A percentile compares a stretch with the other conserved stretches of the same genome.
These are phyloP conservation scores for Boletus vermiculosoides DNA, from an alignment of 768 basidiomycete species.

Conservation along the genomic window DNA sequence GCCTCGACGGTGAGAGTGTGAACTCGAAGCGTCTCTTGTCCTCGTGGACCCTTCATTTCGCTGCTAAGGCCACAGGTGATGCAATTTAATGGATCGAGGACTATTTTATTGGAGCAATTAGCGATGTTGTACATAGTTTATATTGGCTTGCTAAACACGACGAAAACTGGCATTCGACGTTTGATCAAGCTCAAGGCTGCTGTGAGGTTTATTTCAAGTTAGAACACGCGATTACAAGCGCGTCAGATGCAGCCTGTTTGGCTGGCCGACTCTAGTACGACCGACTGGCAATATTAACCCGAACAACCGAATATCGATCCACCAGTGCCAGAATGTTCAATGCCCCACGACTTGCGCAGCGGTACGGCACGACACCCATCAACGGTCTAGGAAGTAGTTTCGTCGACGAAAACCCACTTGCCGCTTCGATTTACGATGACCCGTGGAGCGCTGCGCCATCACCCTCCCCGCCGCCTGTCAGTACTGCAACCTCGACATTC, in stretches of 20 bases:
- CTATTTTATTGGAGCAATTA: slow-evolving; percentile 13
- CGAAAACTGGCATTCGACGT: background rate
- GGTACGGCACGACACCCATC: slow-evolving; percentile 57
- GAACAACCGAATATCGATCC: slow-evolving; percentile 10
- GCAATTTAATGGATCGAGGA: slow-evolving; percentile 20
- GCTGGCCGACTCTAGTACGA: slow-evolving; percentile 4
- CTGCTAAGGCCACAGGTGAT: slow-evolving; percentile 60
- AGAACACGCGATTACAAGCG: slow-evolving; percentile 7
- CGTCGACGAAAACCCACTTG: slow-evolving; percentile 74
- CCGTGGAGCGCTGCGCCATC: slow-evolving; percentile 78
- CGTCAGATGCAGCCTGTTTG: slow-evolving; percentile 11
- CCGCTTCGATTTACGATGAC: slow-evolving; percentile 74
- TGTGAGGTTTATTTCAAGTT: background rate
- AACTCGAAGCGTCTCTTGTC: slow-evolving; percentile 79
- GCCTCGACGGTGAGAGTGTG: slow-evolving; percentile 82
- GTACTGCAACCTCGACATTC: slow-evolving; percentile 52
- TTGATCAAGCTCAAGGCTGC: background rate
- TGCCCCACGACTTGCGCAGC: slow-evolving; percentile 70
- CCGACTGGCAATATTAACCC: slow-evolving; percentile 5
- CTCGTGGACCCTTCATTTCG: slow-evolving; percentile 94
- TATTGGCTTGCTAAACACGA: slow-evolving; percentile 16
- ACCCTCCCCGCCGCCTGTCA: slow-evolving; percentile 62
- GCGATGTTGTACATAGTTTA: slow-evolving; percentile 22
- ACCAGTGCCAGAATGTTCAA: slow-evolving; percentile 68
- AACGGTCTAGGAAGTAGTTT: slow-evolving; percentile 68